Conservation (phyloP, 305 asterid genomes). For the Striga hermonthica region DNA sequence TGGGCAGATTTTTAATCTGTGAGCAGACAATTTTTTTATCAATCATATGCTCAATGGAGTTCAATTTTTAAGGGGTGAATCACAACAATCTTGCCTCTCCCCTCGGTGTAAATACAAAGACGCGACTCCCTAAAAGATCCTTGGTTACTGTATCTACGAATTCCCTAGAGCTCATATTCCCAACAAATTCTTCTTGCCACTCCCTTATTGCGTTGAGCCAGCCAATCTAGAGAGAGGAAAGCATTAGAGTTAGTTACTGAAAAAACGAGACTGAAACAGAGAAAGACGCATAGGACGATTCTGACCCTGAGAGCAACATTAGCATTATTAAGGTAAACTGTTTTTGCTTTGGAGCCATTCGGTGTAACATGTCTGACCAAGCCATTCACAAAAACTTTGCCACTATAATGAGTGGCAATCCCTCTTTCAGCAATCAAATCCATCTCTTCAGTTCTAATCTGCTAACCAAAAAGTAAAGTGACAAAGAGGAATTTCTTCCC, state of each 20-base stretch:
- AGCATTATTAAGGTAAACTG: constrained; percentile 71
- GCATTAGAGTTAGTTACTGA: constrained; percentile 29
- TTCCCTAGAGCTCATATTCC: constrained; percentile 82
- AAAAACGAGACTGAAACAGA: constrained; percentile 8
- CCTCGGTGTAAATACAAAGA: constrained; percentile 82
- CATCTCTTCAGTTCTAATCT: constrained; percentile 89
- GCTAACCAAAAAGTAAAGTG: constrained; percentile 26
- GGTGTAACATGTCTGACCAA: constrained; percentile 57
- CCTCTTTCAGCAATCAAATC: constrained; percentile 86
- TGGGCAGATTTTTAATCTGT: constrained; percentile 78
- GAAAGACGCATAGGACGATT: constrained; percentile 2
- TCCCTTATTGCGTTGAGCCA: constrained; percentile 94
- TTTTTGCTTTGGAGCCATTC: constrained; percentile 47
- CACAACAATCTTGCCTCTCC: constrained; percentile 55
- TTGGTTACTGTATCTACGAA: constrained; percentile 77
- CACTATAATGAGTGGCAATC: constrained; percentile 84
- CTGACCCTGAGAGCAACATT: constrained; percentile 78
- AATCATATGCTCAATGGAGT: constrained; percentile 6
- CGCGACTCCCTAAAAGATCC: constrained; percentile 85
- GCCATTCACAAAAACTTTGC: constrained; percentile 67
- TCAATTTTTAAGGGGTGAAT: neutral
- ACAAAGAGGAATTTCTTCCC: neutral
- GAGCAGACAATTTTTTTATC: neutral
- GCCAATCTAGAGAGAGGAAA: constrained; percentile 51
- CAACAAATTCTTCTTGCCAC: constrained; percentile 92